Percentiles rank a stretch among this genome's conserved stretches.
phyloP scores from a whole-genome alignment of 164 flowering plant species.

The Piper longum region DNA sequence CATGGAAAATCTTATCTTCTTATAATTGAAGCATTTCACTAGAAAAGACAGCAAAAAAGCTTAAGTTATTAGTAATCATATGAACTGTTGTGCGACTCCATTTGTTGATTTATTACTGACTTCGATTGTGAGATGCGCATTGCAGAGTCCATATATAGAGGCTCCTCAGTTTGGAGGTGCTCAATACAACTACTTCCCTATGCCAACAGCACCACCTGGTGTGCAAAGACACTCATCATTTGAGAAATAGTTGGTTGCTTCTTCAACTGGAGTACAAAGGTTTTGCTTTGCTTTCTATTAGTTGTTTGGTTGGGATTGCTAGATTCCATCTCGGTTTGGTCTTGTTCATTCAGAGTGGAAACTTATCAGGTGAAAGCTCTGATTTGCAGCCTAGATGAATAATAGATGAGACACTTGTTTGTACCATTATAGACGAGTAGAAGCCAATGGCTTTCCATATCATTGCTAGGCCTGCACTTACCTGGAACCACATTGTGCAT shows the following conservation, averaged over 20 bases:
- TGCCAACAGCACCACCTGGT: conserved; percentile 95
- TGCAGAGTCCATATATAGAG: conserved; percentile 54
- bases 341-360: background rate
- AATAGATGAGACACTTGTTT: too few species aligned
- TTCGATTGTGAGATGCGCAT: background rate
- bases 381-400: background rate
- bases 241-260: background rate
- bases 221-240: conserved; percentile 36
- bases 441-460: background rate
- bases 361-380: background rate
- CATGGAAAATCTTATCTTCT: too few species aligned
- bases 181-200: conserved; percentile 32
- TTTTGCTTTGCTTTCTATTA: too few species aligned
- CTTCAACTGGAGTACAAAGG: background rate
- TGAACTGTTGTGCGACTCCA: too few species aligned
- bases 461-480: background rate
- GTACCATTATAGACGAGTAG: too few species aligned
- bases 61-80: too few species aligned
- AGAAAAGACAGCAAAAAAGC: too few species aligned
- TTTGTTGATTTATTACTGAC: too few species aligned
- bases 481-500: background rate
- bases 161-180: background rate
- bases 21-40: too few species aligned
- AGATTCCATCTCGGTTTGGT: background rate
- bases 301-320: background rate